phyloP scores from a whole-genome alignment of 1,284 basidiomycete species.

The Ceratobasidium sp. region DNA sequence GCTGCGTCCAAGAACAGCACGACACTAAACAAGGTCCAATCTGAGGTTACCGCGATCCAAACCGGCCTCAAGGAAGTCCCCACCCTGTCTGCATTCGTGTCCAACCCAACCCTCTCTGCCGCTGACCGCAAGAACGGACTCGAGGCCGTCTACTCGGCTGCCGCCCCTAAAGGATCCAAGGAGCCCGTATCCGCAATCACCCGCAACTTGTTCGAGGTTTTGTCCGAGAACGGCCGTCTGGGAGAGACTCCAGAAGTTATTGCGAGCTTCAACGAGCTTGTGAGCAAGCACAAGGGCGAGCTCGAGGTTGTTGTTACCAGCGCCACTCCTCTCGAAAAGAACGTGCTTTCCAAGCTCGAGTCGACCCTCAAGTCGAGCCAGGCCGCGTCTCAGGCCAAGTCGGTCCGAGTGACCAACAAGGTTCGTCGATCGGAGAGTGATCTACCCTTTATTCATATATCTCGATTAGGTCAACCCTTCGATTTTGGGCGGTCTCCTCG shows the following conservation, averaged over 20 bases:
- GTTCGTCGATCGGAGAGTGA: slow-evolving; percentile 52
- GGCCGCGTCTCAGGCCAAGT: slow-evolving; percentile 82
- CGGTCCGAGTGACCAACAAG: slow-evolving; percentile 87
- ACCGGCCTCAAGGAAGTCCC: slow-evolving; percentile 68
- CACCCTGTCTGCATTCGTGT: slow-evolving; percentile 73
- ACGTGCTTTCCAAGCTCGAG: slow-evolving; percentile 78
- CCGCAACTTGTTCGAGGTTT: slow-evolving; percentile 89
- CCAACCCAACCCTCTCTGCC: slow-evolving; percentile 87
- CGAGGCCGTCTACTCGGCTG: slow-evolving; percentile 64
- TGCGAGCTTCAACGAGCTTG: slow-evolving; percentile 89
- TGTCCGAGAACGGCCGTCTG: slow-evolving; percentile 94
- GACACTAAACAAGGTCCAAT: slow-evolving; percentile 79
- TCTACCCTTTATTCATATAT: slow-evolving; percentile 21
- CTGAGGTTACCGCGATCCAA: slow-evolving; percentile 77
- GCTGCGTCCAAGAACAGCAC: slow-evolving; percentile 87
- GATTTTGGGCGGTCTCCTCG: slow-evolving; percentile 86
- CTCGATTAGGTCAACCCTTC: slow-evolving; percentile 77
- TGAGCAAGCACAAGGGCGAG: slow-evolving; percentile 91
- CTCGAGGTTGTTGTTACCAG: slow-evolving; percentile 92
- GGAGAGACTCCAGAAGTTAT: slow-evolving; percentile 86
- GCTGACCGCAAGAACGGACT: slow-evolving; percentile 79
- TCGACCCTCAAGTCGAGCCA: slow-evolving; percentile 82
- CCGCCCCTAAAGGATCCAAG: slow-evolving; percentile 65
- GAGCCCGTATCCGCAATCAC: slow-evolving; percentile 80
- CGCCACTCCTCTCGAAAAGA: slow-evolving; percentile 76